Evolutionary conservation across 2,329 filamentous ascomycete species (phyloP), one percentile per base, ranked within the genome.

Genomic region (Fusarium pininemorale): DNA sequence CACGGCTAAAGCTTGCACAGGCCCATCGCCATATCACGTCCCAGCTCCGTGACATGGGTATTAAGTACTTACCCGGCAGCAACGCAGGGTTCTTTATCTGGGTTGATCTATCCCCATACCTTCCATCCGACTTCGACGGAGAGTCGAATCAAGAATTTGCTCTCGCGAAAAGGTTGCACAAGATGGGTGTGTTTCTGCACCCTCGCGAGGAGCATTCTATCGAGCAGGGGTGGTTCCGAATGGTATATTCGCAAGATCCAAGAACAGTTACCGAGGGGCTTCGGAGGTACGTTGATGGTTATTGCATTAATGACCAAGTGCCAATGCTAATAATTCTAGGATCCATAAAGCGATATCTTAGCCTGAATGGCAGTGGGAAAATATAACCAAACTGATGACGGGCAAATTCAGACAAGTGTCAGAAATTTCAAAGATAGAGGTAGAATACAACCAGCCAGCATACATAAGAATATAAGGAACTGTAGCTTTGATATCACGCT

Each of bases 71-170:
- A n/a, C 57, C 66, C 2, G 79, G 80, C 81, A 83, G 82, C n/a
- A 90, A 90, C 69, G 88, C 88, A 0, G 88, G 87, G 0, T 89
- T 90, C 74, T 91, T 90, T 74, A 70, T 90, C 5, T 90, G 85
- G 83, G 78, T 88, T 6, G 83, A 90, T 75, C 74, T 91, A 22
- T 84, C 83, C 2, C 82, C 82, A 1, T 86, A 82, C 64, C 75
- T 89, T 41, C 79, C 82, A 4, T 70, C 63, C 5, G 68, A 80
- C 5, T 63, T 70, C 8, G 67, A 75, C 18, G 77, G 79, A 28
- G 79, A 80, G 41, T 74, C 75, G 51, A 82, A 83, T 55, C 76
- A 81, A 2, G 86, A 89, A 72, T 85, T 85, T 69, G 80, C 78
- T 18, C 76, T 90, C 18, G 84, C 84, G 1, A 80, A 84, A 70